Base-by-base conservation (phyloP, 192 early-diverging fungal genomes). In the Dimargaris xerosporica region DNA sequence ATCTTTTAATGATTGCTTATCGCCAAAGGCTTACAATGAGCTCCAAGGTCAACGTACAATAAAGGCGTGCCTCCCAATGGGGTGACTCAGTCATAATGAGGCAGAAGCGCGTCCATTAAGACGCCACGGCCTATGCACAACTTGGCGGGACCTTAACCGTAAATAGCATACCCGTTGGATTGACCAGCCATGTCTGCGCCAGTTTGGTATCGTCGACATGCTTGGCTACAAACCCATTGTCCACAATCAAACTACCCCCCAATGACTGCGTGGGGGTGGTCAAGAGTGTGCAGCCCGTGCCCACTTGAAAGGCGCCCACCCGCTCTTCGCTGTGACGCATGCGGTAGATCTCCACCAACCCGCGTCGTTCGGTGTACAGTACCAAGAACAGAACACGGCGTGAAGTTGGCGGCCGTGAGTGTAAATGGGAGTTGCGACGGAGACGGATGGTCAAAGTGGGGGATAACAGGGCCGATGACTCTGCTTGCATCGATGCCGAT, bases 301-400 rank as follows among this genome's bases (percentile, higher is more conserved):
- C 86, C 10, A 85, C 75, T 39, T 80, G 72, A 42, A 80, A 67
- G 5, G 78, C 65, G 21, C 81, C 82, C 4, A 83, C 66, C 9
- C 82, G 77, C 30, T 77, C 71, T 7, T 39, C 34, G 12, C 84
- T 79, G 68, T 83, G 78, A 3, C 82, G 69, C 60, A 83, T 77
- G 25, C 73, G 77, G 62, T 81, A 81, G 7, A 88, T 66, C 55
- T 88, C 82, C 21, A 86, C 66, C 5, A 82, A 68, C 2, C 86
- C 86, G 47, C 81, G 74, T 45, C 78, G 71, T 4, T 77, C 70
- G 12, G 76, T 72, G 68, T 87, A 87, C 4, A 88, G 80, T 1
- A 79, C 83, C 12, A 88, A 62, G 47, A 85, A 79, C 21, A 83
- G 71, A 10, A 68, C 39, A n/a, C 67, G 61, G 17, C 73, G 71